Percentiles rank a stretch among this genome's conserved stretches.
Conservation (phyloP, 2,329 filamentous ascomycete species). For the Ceratocystis colombiana region DNA sequence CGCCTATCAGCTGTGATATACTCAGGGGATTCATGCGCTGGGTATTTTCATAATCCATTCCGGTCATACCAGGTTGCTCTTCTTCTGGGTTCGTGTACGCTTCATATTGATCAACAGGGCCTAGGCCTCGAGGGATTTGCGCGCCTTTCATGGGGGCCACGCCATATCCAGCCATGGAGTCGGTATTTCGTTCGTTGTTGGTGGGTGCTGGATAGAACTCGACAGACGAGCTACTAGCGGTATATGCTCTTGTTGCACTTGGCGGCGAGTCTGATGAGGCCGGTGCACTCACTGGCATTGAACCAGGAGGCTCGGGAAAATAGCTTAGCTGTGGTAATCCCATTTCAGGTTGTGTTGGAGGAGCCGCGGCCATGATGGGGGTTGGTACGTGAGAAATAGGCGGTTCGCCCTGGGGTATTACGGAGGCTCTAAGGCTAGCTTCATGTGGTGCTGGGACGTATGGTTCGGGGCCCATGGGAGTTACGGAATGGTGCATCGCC, state of each 20-base stretch:
- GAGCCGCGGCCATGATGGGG: background rate
- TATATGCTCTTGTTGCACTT: background rate
- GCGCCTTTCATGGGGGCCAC: background rate
- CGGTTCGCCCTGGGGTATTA: background rate
- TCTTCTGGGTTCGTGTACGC: background rate
- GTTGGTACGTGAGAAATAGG: background rate
- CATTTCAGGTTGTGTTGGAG: background rate
- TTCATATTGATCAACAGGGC: background rate
- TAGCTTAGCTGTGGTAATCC: background rate
- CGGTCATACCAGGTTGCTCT: background rate
- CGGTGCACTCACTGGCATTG: background rate
- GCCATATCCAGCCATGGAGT: background rate
- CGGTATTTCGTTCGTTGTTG: background rate
- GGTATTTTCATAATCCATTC: background rate
- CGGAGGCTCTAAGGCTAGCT: background rate
- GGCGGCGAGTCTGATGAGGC: background rate
- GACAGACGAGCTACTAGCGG: background rate
- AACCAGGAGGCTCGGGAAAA: background rate
- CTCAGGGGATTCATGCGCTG: background rate
- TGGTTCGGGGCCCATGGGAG: background rate
- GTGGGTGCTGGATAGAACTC: background rate
- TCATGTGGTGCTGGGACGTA: background rate
- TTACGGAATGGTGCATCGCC: background rate
- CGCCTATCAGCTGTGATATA: background rate
- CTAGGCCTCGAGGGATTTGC: background rate